Evolutionary conservation across 768 basidiomycete species (phyloP).

Genomic region (Tylopilus cervinicoccineus): DNA sequence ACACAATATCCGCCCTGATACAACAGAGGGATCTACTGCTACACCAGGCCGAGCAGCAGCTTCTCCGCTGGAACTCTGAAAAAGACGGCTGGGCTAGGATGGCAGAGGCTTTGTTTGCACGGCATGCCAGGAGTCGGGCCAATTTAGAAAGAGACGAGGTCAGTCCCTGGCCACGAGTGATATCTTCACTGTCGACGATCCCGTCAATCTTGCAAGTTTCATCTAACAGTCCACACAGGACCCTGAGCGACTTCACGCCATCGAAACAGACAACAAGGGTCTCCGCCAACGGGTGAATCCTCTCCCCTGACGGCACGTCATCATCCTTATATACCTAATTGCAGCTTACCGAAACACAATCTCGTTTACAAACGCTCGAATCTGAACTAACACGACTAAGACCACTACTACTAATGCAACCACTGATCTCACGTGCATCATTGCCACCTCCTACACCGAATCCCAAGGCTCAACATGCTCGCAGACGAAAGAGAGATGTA

Average conservation of each 20-base stretch:
- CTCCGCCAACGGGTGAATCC: conserved; percentile 56
- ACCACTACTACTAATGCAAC: conserved; percentile 66
- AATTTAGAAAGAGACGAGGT: conserved; percentile 43
- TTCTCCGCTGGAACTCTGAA: conserved; percentile 59
- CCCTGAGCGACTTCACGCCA: conserved; percentile 45
- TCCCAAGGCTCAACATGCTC: conserved; percentile 16
- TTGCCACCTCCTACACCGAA: conserved; percentile 22
- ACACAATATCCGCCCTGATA: conserved; percentile 51
- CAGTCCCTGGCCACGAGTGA: not conserved
- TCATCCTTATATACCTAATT: conserved; percentile 9
- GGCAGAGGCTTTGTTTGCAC: conserved; percentile 61
- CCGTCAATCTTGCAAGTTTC: not conserved
- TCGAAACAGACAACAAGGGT: conserved; percentile 58
- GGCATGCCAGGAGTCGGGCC: conserved; percentile 39
- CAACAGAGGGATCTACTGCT: conserved; percentile 57
- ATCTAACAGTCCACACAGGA: conserved; percentile 41
- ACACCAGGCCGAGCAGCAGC: conserved; percentile 51
- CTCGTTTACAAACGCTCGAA: conserved; percentile 54
- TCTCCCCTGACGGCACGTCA: not conserved
- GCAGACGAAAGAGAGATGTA: conserved; percentile 27
- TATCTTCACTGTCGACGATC: not conserved
- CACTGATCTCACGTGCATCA: conserved; percentile 31
- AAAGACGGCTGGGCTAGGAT: conserved; percentile 61
- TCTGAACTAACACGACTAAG: conserved; percentile 60
- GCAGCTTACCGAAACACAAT: conserved; percentile 58